Conservation (phyloP, 1,284 basidiomycete species). For the Ustilago sp. region DNA sequence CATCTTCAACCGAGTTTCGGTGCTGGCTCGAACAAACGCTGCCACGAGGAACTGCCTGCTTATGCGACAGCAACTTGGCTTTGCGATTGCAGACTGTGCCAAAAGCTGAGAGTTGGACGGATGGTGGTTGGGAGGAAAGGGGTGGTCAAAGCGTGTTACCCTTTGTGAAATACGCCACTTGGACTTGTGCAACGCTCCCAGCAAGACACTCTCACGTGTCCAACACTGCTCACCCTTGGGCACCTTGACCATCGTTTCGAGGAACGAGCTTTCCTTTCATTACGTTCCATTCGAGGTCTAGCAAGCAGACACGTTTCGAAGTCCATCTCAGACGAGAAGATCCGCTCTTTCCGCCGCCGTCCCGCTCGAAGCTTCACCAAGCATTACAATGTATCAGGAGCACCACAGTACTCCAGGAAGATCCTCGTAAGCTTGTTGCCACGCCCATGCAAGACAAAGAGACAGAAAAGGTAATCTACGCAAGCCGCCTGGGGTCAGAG, state of each 20-base stretch:
- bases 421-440: too few species aligned
- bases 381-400: too few species aligned
- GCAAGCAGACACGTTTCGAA: too few species aligned
- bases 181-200: conserved; percentile 14
- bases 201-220: not conserved
- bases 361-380: too few species aligned
- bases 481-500: too few species aligned
- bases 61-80: not conserved
- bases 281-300: not conserved
- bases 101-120: not conserved
- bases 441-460: too few species aligned
- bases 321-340: too few species aligned
- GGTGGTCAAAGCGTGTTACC: conserved; percentile 20
- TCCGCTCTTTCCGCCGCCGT: too few species aligned
- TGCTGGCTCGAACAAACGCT: not conserved
- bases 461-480: too few species aligned
- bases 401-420: too few species aligned
- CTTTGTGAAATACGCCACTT: conserved; percentile 21
- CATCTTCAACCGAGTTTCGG: conserved; percentile 10
- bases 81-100: not conserved
- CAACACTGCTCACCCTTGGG: conserved; percentile 7
- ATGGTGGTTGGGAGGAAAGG: not conserved
- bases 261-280: not conserved
- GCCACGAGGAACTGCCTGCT: not conserved
- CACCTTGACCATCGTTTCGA: conserved; percentile 4